phyloP scores from a whole-genome alignment of 2,329 filamentous ascomycete genomes.

The Lasiodiplodia theobromae region DNA sequence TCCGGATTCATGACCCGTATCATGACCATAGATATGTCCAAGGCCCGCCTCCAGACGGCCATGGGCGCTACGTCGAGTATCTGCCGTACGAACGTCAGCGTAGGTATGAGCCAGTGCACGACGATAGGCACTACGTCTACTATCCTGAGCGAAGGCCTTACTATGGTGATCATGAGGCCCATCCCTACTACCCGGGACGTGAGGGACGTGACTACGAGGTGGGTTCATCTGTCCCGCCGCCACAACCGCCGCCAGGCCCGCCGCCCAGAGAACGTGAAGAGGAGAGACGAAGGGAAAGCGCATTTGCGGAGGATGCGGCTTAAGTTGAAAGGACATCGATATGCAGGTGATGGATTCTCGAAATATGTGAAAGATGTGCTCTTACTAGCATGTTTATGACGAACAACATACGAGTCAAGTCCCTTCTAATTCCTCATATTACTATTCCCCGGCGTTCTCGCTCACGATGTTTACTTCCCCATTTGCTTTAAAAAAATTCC shows the following conservation, averaged over 20 bases:
- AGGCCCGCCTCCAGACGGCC: slow-evolving; percentile 1
- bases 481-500: too few species aligned
- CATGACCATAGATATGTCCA: slow-evolving; percentile 11
- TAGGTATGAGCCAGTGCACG: slow-evolving; percentile 11
- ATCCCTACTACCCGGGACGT: slow-evolving; percentile 2
- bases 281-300: slow-evolving; percentile 14
- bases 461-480: neutral
- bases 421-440: slow-evolving; percentile 1
- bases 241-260: neutral
- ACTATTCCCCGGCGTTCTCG: neutral
- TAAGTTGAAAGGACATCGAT: neutral
- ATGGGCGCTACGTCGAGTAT: slow-evolving; percentile 15
- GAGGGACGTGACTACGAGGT: slow-evolving; percentile 12
- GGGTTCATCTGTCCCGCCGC: slow-evolving; percentile 12
- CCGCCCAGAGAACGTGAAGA: slow-evolving; percentile 5
- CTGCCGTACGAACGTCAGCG: slow-evolving; percentile 23
- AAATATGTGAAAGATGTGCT: neutral
- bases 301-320: slow-evolving; percentile 6
- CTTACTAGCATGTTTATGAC: neutral
- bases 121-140: slow-evolving; percentile 21
- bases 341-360: neutral
- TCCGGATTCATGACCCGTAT: slow-evolving; percentile 27
- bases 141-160: slow-evolving; percentile 18
- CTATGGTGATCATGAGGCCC: slow-evolving; percentile 9
- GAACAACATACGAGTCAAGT: neutral